Base-by-base conservation (phyloP, 345 rosid genomes). In the Citrus maxima region DNA sequence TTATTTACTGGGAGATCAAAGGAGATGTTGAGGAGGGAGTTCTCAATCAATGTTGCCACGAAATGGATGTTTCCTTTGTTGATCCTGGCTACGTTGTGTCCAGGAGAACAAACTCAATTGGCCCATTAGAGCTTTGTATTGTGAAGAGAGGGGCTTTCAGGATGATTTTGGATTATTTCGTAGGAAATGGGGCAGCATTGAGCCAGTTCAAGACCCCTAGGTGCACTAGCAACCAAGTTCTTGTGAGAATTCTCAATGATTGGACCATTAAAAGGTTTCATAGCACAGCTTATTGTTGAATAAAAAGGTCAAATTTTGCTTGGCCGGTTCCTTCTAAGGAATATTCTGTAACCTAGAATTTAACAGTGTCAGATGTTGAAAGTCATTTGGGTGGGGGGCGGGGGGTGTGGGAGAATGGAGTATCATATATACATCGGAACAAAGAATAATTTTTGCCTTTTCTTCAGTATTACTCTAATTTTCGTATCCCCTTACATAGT, bases 141-240 rank as follows among this genome's bases (percentile, higher is more conserved):
- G 91, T 95, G 64, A 88, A 93, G 86, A 85, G 75, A 40, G 98
- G 98, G 22, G 88, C 97, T 35, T 95, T 93, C 68, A 85, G 85
- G 86, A 90, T 88, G 88, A 88, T 93, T 37, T 84, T 93, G 85
- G 99, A 93, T 37, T 40, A 87, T 77, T 93, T 86, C 59, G 88
- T 91, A 6, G 93, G 90, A 32, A 92, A 89, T 78, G 96, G 94
- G 3, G 97, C 93, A 4, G 93, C 95, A 4, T 63, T 95, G 86
- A 95, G 95, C 89, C 99, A 95, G 82, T 95, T 91, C 80, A 95
- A 95, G 89, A 93, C 94, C 4, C 98, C 99, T 0, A 91, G 99
- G 87, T 95, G 99, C 86, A 95, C 98, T 14, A 82, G 85, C 78
- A 79, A 93, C 82, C 83, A 77, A 12, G 89, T 82, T 34, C 82